Conservation (phyloP, 2,329 filamentous ascomycete genomes). For the Paecilomyces sp. region DNA sequence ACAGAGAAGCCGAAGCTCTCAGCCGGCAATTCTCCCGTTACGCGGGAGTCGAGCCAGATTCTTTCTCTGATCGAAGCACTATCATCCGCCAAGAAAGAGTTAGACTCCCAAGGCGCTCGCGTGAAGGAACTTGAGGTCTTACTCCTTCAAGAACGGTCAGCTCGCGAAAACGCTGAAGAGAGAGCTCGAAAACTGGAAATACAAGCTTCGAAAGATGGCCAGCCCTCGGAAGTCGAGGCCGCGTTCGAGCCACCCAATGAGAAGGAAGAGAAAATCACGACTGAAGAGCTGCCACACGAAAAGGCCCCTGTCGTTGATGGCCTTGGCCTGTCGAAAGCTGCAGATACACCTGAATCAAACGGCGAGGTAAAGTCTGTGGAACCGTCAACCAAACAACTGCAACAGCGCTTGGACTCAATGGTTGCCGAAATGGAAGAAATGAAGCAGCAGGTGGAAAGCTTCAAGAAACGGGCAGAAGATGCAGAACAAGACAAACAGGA, state of each 20-base stretch:
- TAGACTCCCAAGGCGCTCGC: constrained; percentile 72
- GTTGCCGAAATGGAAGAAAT: constrained; percentile 73
- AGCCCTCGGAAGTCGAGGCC: constrained; percentile 38
- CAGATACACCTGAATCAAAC: constrained; percentile 21
- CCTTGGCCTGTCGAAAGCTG: constrained; percentile 3
- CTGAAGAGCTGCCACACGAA: constrained; percentile 8
- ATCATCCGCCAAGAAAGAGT: constrained; percentile 74
- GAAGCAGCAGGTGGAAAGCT: constrained; percentile 70
- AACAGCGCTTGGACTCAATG: constrained; percentile 69
- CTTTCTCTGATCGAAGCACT: constrained; percentile 78
- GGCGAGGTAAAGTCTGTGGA: constrained; percentile 18
- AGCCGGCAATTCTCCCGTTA: constrained; percentile 36
- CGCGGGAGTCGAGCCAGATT: constrained; percentile 63
- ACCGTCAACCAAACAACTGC: constrained; percentile 43
- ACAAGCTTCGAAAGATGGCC: constrained; percentile 41
- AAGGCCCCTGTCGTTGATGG: constrained; percentile 3
- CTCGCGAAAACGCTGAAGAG: constrained; percentile 78
- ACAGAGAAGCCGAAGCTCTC: constrained; percentile 64
- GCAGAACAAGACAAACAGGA: constrained; percentile 72
- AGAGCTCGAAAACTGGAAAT: constrained; percentile 64
- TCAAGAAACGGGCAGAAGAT: constrained; percentile 67
- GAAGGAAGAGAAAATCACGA: constrained; percentile 5
- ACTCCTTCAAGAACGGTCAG: constrained; percentile 70
- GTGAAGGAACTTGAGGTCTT: constrained; percentile 75
- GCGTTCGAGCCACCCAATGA: constrained; percentile 39